Evolutionary conservation across 139 green algal species (phyloP), one percentile per base, ranked within the genome.

Genomic region (Chlorella sorokiniana): DNA sequence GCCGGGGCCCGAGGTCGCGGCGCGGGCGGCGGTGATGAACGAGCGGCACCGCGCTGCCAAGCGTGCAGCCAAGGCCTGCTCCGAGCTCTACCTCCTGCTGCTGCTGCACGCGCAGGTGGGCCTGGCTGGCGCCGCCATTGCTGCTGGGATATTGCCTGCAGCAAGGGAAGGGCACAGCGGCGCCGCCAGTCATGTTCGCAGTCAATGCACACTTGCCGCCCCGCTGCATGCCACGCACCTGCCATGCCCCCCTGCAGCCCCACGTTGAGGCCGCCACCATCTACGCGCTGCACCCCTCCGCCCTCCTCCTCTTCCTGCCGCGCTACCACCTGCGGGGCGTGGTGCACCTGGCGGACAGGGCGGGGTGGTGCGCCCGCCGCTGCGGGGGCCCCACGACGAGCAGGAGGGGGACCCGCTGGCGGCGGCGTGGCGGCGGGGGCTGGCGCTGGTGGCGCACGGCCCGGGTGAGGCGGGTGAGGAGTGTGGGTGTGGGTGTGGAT

Each of bases 71-170:
- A 90, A 92, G 78, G 81, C 90, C 51, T 95, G 91, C 86, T 81
- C 62, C n/a, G 89, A 93, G 71, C 81, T 93, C 31, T 93, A 90
- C 88, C 88, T 95, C 42, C 87, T 95, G 79, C 86, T 93, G 74
- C 87, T 93, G 52, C 86, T 95, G 74, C 83, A 90, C 71, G 59
- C 61, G 0, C 38, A 79, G 73, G 73, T 79, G 25, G n/a, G n/a
- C n/a, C n/a, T n/a, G n/a, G n/a, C n/a, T n/a, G n/a, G n/a, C n/a
- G n/a, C n/a, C n/a, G n/a, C n/a, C n/a, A n/a, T n/a, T n/a, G n/a
- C n/a, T n/a, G n/a, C n/a, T n/a, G n/a, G n/a, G n/a, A n/a, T n/a
- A n/a, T n/a, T n/a, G n/a, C n/a, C n/a, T n/a, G n/a, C n/a, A n/a
- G n/a, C n/a, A n/a, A n/a, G n/a, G n/a, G n/a, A n/a, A n/a, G n/a